Base-by-base conservation (phyloP, 2,329 filamentous ascomycete genomes). In the Exophiala sp. region DNA sequence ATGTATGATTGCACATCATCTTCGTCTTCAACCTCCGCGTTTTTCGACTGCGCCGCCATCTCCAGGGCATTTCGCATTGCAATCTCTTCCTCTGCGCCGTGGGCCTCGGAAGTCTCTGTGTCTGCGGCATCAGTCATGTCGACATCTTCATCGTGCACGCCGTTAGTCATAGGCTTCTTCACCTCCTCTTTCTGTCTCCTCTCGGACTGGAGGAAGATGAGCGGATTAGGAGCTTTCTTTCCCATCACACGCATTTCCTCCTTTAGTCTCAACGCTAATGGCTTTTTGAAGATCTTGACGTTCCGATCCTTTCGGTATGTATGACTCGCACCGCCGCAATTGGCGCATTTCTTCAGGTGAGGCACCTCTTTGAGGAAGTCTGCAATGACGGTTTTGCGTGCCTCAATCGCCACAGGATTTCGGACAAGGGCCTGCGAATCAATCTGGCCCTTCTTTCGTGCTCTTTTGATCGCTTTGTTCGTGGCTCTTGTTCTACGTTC, bases 231-330 rank as follows among this genome's bases (percentile, higher is more conserved):
- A 29, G 80, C 74, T 48, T 60, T 82, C 83, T 64, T 89, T 79
- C 47, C 81, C 78, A 41, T 69, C 68, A 59, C 86, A 81, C 2
- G 82, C 77, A 85, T 95, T 95, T 55, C 84, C 82, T 35, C 81
- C 78, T 65, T 82, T 81, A 29, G 93, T 82, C 66, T 94, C 95
- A 40, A 77, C 69, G 40, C 77, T 79, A 49, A 71, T 1, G 85
- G 75, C 64, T 86, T 93, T 65, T 91, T 84, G 68, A 97, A 98
- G 46, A 98, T 89, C 68, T 97, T 98, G 64, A 90, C 85, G 62
- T 82, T 93, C 37, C 85, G 79, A 63, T 98, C 91, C 66, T 95
- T 96, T 60, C 91, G 83, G 68, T 88, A 97, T 1, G 76, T 75
- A 9, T 89, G 90, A 11, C 86, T 90, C 54, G 93, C 80, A 22